Conservation (phyloP, 163 green algal genomes). For the Prototheca cutis region DNA sequence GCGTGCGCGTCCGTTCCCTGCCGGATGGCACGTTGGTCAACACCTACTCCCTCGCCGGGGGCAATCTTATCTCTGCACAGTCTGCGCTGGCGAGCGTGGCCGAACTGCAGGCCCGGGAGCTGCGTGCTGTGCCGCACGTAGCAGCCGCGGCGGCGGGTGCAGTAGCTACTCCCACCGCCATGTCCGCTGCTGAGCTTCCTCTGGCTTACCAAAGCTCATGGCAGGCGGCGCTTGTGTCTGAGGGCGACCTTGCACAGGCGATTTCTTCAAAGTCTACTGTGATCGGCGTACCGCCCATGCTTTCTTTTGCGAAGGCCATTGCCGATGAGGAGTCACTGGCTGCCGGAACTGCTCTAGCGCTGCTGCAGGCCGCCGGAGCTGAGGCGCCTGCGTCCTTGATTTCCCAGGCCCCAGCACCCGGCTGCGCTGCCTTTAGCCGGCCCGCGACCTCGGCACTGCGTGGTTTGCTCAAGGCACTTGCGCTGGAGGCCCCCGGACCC, state of each 20-base stretch:
- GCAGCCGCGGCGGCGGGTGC: neutral
- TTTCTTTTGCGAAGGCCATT: too few species aligned
- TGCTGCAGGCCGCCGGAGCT: neutral
- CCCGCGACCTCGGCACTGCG: constrained; percentile 6
- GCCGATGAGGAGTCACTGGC: too few species aligned
- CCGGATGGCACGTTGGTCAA: constrained; percentile 7
- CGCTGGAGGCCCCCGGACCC: constrained; percentile 10
- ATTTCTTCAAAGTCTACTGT: too few species aligned
- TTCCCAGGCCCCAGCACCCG: neutral
- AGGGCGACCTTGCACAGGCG: too few species aligned
- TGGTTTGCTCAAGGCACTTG: constrained; percentile 20
- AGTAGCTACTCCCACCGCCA: neutral
- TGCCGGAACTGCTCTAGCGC: neutral
- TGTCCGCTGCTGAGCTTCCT: too few species aligned
- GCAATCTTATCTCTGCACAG: too few species aligned
- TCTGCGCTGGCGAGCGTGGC: constrained; percentile 3
- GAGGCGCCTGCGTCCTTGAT: neutral
- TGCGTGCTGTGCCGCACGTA: neutral
- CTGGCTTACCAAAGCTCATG: neutral
- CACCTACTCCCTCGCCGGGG: constrained; percentile 9
- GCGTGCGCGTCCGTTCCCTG: neutral
- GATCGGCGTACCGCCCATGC: too few species aligned
- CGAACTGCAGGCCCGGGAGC: constrained; percentile 10
- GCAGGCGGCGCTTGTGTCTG: neutral
- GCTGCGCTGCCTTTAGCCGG: neutral